Evolutionary conservation across 2,329 filamentous ascomycete species (phyloP).

Genomic region (Aspergillus quadrilineatus): DNA sequence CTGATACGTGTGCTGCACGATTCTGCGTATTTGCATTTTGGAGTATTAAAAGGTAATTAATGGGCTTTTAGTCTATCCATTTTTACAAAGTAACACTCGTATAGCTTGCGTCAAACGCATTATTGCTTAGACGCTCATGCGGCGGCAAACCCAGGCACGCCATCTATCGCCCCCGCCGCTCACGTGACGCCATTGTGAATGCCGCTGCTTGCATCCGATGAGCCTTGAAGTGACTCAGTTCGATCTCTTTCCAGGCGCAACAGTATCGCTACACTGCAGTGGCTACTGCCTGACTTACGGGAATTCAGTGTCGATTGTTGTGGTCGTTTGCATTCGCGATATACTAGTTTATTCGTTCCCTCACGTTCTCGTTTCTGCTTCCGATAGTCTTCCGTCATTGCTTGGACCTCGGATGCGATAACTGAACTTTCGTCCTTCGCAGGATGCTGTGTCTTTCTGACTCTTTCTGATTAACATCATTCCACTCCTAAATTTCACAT

Average conservation of each 20-base stretch:
- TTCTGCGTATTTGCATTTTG: constrained; percentile 13
- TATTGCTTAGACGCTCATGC: not conserved
- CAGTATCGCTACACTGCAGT: not conserved
- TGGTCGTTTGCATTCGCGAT: not conserved
- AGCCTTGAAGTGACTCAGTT: not conserved
- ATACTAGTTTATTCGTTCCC: not conserved
- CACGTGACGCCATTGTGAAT: constrained; percentile 9
- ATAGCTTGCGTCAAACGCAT: not conserved
- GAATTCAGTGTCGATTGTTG: not conserved
- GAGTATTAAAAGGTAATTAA: constrained; percentile 10
- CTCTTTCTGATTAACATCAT: constrained; percentile 3
- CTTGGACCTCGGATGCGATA: not conserved
- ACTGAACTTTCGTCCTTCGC: constrained; percentile 3
- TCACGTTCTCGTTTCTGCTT: not conserved
- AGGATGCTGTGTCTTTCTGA: constrained; percentile 15
- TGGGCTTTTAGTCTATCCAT: not conserved
- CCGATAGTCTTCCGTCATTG: not conserved
- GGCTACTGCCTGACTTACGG: not conserved
- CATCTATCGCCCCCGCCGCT: constrained; percentile 2
- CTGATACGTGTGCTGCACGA: constrained; percentile 12
- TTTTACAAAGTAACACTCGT: no score
- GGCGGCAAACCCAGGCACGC: not conserved
- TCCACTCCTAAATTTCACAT: not conserved
- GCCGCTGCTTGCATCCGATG: constrained; percentile 27
- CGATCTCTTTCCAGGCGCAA: not conserved